Evolutionary conservation across 2,329 filamentous ascomycete species (phyloP).

Genomic region (Tolypocladium sp.): DNA sequence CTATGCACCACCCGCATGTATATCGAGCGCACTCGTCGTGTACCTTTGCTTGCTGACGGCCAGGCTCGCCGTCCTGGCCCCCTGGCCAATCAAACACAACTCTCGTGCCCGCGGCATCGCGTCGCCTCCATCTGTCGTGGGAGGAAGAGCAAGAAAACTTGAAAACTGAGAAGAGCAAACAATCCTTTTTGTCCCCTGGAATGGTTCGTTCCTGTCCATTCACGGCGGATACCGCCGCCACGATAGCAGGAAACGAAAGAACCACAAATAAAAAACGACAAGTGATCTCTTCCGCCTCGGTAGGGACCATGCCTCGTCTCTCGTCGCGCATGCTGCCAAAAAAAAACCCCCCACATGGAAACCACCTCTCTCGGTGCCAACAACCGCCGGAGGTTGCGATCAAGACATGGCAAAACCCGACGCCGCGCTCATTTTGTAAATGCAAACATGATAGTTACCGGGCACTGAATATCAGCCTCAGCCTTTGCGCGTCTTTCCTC

Average conservation of each 20-base stretch:
- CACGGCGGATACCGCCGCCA: neutral
- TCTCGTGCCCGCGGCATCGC: neutral
- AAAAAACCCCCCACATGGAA: neutral
- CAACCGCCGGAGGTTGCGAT: neutral
- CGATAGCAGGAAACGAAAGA: neutral
- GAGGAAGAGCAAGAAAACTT: neutral
- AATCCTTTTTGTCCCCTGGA: neutral
- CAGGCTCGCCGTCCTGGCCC: neutral
- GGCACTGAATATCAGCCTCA: constrained; percentile 6
- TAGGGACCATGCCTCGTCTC: neutral
- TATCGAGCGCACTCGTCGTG: neutral
- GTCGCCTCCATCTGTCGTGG: neutral
- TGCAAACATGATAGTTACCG: neutral
- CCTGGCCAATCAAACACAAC: neutral
- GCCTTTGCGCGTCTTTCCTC: constrained; percentile 32
- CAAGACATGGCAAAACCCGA: constrained; percentile 1
- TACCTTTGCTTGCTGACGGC: neutral
- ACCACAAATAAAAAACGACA: neutral
- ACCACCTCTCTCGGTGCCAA: neutral
- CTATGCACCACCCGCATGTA: neutral
- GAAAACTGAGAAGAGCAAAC: neutral
- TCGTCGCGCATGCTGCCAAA: neutral
- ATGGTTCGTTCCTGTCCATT: neutral
- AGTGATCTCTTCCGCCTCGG: neutral
- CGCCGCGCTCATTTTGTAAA: constrained; percentile 3